phyloP scores from a whole-genome alignment of 768 basidiomycete species.

The Suillus lakei region DNA sequence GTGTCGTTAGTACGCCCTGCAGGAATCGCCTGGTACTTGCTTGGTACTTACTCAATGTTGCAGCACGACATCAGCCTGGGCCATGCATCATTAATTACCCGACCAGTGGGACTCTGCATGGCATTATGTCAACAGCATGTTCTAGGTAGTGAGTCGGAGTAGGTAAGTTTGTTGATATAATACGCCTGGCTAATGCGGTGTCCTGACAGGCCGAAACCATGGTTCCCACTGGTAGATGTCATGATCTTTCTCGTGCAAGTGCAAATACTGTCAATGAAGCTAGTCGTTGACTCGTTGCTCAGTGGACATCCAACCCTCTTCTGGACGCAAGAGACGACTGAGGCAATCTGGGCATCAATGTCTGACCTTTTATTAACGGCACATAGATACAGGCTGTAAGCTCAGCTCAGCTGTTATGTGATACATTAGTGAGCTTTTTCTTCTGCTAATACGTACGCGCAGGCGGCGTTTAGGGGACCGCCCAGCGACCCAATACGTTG shows the following conservation, averaged over 20 bases:
- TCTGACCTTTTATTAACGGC: background rate
- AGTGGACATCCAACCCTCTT: background rate
- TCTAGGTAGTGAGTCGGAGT: background rate
- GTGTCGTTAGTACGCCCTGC: background rate
- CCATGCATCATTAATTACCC: background rate
- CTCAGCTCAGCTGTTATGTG: background rate
- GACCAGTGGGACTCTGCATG: background rate
- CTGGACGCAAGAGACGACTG: background rate
- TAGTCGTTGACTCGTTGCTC: background rate
- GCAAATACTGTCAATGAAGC: background rate
- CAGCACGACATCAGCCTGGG: slow-evolving; percentile 1
- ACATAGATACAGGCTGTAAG: background rate
- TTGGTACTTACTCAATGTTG: background rate
- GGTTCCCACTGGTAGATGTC: background rate
- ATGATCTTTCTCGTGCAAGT: background rate
- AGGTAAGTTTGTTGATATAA: background rate
- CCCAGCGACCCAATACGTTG: background rate
- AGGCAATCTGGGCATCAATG: background rate
- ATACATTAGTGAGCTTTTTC: background rate
- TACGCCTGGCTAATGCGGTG: background rate
- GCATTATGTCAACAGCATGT: background rate
- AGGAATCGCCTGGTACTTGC: too few relatives aligned
- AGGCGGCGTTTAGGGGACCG: background rate
- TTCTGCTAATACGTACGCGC: background rate
- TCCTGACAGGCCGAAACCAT: background rate